Base-by-base conservation (phyloP, 2,329 filamentous ascomycete genomes). In the Huntiella bhutanensis region DNA sequence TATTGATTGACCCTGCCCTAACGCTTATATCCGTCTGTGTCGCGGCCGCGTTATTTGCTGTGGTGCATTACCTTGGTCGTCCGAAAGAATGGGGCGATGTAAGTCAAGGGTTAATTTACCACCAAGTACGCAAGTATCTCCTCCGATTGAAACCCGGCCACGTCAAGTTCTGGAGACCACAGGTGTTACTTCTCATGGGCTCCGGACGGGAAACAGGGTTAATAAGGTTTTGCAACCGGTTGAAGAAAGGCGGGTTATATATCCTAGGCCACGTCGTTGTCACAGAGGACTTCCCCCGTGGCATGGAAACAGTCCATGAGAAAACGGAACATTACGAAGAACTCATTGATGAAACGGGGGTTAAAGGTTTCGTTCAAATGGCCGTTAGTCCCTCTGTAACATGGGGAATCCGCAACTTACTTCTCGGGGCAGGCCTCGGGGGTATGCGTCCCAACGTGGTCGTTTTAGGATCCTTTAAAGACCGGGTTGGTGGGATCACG, bases 81-180 rank as follows among this genome's bases (percentile, higher is more conserved):
- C 85, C 85, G 0, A 93, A 92, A 57, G 75, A 80, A 33, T 93
- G 85, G 85, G 85, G 85, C 1, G 85, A 92, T 59, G 84, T 93
- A 13, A 87, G 82, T 6, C 85, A 93, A 55, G 87, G 83, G 55
- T 64, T 93, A 51, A 92, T 93, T 45, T 93, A 92, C 56, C 52
- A 75, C 51, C 85, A 93, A 63, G 84, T 92, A 11, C 73, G 85
- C 50, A 93, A 93, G 55, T 92, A 93, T 56, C 63, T 93, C 28
- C 65, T 93, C 28, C 75, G 84, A n/a, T 65, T 93, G 28, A 78
- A 76, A 43, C 83, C 84, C 33, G 85, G 93, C 55, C 85, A 93
- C 57, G 86, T 93, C 60, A 93, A 93, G 56, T 93, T 92, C 58
- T 93, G 86, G 85, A 71, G 85, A 44, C 85, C 85, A 0, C 85